These are phyloP conservation scores for Psilocybe tampanensis DNA, from an alignment of 768 basidiomycete species.

Conservation along the genomic window DNA sequence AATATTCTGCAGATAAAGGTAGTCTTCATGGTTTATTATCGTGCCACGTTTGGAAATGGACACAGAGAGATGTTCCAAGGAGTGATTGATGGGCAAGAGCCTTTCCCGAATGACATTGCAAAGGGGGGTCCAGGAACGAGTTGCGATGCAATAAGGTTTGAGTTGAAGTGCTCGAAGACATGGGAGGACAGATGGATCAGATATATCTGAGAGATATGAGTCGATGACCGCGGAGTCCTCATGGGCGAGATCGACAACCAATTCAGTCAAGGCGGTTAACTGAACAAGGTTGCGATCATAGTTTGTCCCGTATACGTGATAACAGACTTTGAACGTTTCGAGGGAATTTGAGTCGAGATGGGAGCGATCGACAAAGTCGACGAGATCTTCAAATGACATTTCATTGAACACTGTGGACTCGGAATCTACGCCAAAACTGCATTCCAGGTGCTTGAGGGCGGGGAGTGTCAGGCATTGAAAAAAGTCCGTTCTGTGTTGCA, in stretches of 20 bases:
- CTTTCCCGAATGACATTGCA: not conserved
- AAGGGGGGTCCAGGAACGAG: not conserved
- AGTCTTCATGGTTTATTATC: not conserved
- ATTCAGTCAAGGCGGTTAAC: not conserved
- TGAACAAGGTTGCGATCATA: not conserved
- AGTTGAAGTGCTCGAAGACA: not conserved
- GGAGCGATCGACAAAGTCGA: not conserved
- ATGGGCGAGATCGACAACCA: not conserved
- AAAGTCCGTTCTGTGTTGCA: too few species aligned
- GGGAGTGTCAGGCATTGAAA: too few species aligned
- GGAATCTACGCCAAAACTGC: too few species aligned
- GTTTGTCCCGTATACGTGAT: not conserved
- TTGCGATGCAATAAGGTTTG: not conserved
- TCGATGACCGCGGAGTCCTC: not conserved
- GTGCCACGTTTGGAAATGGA: not conserved
- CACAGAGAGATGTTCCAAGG: not conserved
- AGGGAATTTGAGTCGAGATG: not conserved
- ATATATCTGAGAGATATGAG: not conserved
- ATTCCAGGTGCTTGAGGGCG: too few species aligned
- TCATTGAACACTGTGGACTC: not conserved
- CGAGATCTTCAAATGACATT: not conserved
- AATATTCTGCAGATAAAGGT: not conserved
- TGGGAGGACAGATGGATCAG: not conserved
- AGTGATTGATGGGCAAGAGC: not conserved
- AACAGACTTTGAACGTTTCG: not conserved